Evolutionary conservation across 495 filamentous ascomycete genomes (phyloP).

Genomic region (Trichocladium antarcticum): DNA sequence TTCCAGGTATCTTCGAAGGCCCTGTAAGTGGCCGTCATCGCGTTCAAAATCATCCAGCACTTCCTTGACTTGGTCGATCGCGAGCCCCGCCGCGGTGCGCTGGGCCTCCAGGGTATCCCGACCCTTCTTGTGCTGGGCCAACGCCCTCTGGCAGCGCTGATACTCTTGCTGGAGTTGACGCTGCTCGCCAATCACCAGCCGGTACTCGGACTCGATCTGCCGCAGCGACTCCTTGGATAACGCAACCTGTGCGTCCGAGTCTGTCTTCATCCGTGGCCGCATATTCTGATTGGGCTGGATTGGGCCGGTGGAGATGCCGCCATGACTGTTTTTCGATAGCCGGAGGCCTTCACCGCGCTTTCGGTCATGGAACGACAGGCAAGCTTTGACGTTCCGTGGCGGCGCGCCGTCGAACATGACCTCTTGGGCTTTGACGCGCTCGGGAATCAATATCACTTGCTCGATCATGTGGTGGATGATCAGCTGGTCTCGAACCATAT

Average conservation of each 20-base stretch:
- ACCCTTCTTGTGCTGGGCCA: constrained; percentile 43
- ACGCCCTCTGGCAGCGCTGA: constrained; percentile 47
- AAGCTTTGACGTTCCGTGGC: constrained; percentile 60
- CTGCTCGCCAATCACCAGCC: constrained; percentile 24
- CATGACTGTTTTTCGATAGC: constrained; percentile 43
- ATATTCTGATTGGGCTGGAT: constrained; percentile 23
- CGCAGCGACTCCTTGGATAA: constrained; percentile 34
- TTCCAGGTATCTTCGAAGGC: constrained; percentile 25
- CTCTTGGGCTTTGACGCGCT: constrained; percentile 50
- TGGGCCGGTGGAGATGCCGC: constrained; percentile 27
- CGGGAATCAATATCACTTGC: constrained; percentile 66
- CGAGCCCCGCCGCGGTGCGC: constrained; percentile 8
- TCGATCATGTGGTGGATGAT: constrained; percentile 78
- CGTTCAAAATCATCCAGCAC: constrained; percentile 38
- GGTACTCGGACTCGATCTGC: constrained; percentile 37
- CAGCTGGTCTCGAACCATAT: constrained; percentile 62
- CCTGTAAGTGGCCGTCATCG: constrained; percentile 29
- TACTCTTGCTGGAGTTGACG: constrained; percentile 42
- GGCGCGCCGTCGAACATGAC: constrained; percentile 55
- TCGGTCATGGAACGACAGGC: constrained; percentile 50
- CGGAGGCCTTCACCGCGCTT: constrained; percentile 53
- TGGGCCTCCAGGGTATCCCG: constrained; percentile 17
- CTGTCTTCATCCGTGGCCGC: constrained; percentile 67
- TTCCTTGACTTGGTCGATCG: constrained; percentile 20
- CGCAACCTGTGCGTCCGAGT: constrained; percentile 56